phyloP scores from a whole-genome alignment of 768 basidiomycete species.

The Amanita pallidorosea region DNA sequence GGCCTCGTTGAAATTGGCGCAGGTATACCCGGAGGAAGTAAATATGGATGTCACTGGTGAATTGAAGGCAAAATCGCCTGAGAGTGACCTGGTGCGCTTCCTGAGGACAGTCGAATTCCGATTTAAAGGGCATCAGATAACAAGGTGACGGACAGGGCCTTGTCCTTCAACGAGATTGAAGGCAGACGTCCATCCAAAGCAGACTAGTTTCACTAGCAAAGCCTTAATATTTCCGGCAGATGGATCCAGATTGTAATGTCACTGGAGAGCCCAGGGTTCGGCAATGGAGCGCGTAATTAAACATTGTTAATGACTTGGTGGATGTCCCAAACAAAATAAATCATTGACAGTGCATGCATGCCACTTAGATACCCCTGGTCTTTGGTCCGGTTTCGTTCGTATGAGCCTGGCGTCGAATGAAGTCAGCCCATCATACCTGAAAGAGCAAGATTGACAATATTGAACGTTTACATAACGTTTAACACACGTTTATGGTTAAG shows the following conservation, averaged over 20 bases:
- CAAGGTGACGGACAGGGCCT: constrained; percentile 19
- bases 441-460: neutral
- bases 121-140: constrained; percentile 20
- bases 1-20: constrained; percentile 26
- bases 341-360: neutral
- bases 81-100: constrained; percentile 12
- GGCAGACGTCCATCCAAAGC: constrained; percentile 21
- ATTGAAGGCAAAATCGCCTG: constrained; percentile 51
- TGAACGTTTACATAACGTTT: no score
- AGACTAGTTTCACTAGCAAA: constrained; percentile 21
- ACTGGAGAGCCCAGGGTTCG: constrained; percentile 11
- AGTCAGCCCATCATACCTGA: neutral
- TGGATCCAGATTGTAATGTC: constrained; percentile 24
- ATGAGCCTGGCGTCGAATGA: constrained; percentile 2
- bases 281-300: constrained; percentile 16
- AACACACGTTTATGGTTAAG: constrained; percentile 1
- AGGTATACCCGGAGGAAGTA: constrained; percentile 36
- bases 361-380: neutral
- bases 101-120: constrained; percentile 11
- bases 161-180: constrained; percentile 19
- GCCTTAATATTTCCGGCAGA: constrained; percentile 27
- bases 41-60: constrained; percentile 55
- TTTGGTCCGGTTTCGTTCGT: neutral
- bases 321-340: neutral
- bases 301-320: constrained; percentile 2